Evolutionary conservation across 225 moss, liverwort and hornwort species (phyloP).

Genomic region (Ulota crispa): DNA sequence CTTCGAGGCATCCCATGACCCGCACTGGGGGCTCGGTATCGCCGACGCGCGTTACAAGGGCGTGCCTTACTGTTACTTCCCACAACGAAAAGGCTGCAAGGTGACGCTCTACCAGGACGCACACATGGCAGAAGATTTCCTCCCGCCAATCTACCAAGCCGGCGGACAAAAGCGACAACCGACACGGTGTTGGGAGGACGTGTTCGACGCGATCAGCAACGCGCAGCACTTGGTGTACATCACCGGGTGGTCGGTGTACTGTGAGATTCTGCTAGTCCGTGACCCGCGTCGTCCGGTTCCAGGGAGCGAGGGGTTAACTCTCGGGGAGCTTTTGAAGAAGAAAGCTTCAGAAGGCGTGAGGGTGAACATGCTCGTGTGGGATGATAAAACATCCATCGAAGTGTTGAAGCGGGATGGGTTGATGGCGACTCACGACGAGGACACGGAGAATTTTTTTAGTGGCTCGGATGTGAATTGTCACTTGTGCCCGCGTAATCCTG

Average conservation of each 20-base stretch:
- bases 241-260: slow-evolving; percentile 78
- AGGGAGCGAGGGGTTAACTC: slow-evolving; percentile 58
- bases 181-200: slow-evolving; percentile 72
- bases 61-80: slow-evolving; percentile 71
- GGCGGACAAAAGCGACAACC: slow-evolving; percentile 48
- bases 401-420: slow-evolving; percentile 51
- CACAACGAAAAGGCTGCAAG: slow-evolving; percentile 67
- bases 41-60: slow-evolving; percentile 45
- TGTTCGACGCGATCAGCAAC: slow-evolving; percentile 41
- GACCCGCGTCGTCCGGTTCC: slow-evolving; percentile 58
- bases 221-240: background rate
- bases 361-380: slow-evolving; percentile 83
- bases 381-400: slow-evolving; percentile 65
- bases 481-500: slow-evolving; percentile 74
- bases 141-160: slow-evolving; percentile 66
- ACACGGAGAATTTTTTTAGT: slow-evolving; percentile 56
- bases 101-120: slow-evolving; percentile 74
- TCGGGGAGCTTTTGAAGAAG: slow-evolving; percentile 74
- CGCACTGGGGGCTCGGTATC: slow-evolving; percentile 60
- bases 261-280: slow-evolving; percentile 63
- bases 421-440: slow-evolving; percentile 83
- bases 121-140: slow-evolving; percentile 68
- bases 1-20: slow-evolving; percentile 49
- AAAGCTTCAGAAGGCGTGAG: slow-evolving; percentile 59
- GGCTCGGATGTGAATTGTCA: slow-evolving; percentile 27